Evolutionary conservation across 495 filamentous ascomycete genomes (phyloP).

Genomic region (Trichoderma virens): DNA sequence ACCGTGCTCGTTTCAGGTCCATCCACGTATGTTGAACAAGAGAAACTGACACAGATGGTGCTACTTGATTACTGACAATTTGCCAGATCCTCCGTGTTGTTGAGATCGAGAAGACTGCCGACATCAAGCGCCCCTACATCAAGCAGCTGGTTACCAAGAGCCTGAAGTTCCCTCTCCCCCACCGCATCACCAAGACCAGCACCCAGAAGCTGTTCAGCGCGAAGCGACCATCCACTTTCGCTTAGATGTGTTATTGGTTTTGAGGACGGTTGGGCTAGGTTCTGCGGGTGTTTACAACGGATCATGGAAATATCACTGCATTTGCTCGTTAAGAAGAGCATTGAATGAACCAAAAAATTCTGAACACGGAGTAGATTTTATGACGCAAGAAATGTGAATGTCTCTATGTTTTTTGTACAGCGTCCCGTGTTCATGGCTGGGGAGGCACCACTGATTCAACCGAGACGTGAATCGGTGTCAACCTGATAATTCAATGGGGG

Average conservation of each 20-base stretch:
- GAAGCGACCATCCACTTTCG: constrained; percentile 86
- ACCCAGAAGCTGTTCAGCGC: constrained; percentile 85
- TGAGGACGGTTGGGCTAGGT: constrained; percentile 40
- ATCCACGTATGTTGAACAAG: constrained; percentile 74
- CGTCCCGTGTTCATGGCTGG: not conserved
- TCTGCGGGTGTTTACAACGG: constrained; percentile 45
- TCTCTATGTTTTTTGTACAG: not conserved
- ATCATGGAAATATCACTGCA: constrained; percentile 43
- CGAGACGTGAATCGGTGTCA: not conserved
- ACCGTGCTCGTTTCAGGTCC: constrained; percentile 94
- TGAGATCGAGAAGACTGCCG: constrained; percentile 85
- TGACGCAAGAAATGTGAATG: constrained; percentile 18
- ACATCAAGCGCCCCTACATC: constrained; percentile 97
- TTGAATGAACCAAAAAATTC: constrained; percentile 27
- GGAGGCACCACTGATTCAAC: not conserved
- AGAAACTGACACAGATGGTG: not conserved
- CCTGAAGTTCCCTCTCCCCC: constrained; percentile 97
- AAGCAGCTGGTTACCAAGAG: constrained; percentile 91
- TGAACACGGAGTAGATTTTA: constrained; percentile 3
- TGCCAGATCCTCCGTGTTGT: constrained; percentile 92
- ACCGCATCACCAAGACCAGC: constrained; percentile 72
- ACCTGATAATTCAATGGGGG: not conserved
- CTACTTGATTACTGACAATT: constrained; percentile 21
- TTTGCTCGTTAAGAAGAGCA: constrained; percentile 35
- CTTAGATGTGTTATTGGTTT: constrained; percentile 36